Evolutionary conservation across 1,284 basidiomycete genomes (phyloP).

Genomic region (Pascua sp.): DNA sequence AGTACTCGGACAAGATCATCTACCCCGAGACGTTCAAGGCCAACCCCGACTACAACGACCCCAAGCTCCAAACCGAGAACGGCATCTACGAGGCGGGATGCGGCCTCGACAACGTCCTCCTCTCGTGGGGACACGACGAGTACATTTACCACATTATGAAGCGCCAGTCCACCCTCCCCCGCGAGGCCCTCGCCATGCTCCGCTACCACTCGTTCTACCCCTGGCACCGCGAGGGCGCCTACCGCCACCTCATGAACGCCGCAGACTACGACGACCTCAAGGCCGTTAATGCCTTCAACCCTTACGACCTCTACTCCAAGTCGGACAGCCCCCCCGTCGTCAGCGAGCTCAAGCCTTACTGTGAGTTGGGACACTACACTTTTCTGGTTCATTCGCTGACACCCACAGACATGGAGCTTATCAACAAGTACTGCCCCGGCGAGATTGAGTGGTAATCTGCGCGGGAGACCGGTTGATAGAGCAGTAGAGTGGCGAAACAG

Average conservation of each 20-base stretch:
- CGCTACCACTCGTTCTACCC: slow-evolving; percentile 93
- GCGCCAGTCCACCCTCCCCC: slow-evolving; percentile 57
- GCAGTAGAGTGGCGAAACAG: no score
- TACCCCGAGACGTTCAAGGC: slow-evolving; percentile 71
- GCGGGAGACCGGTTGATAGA: no score
- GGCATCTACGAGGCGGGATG: slow-evolving; percentile 77
- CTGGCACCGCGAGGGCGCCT: slow-evolving; percentile 85
- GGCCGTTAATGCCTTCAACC: slow-evolving; percentile 46
- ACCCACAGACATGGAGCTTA: slow-evolving; percentile 58
- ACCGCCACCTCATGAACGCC: slow-evolving; percentile 67
- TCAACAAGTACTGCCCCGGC: slow-evolving; percentile 74
- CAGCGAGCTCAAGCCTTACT: slow-evolving; percentile 68
- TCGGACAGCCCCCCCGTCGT: slow-evolving; percentile 63
- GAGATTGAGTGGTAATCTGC: slow-evolving; percentile 62
- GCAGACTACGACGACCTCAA: slow-evolving; percentile 49
- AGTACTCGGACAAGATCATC: slow-evolving; percentile 67
- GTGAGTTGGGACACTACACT: slow-evolving; percentile 49
- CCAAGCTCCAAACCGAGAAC: slow-evolving; percentile 66
- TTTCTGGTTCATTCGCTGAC: no score
- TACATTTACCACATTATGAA: slow-evolving; percentile 32
- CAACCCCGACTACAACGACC: slow-evolving; percentile 69
- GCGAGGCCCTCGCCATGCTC: slow-evolving; percentile 83
- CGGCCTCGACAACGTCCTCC: slow-evolving; percentile 83
- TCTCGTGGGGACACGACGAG: slow-evolving; percentile 85
- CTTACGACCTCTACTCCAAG: slow-evolving; percentile 81